Percentiles rank a stretch among this genome's conserved stretches.
phyloP scores from a whole-genome alignment of 2,329 filamentous ascomycete genomes.

The Passalora sequoiae region DNA sequence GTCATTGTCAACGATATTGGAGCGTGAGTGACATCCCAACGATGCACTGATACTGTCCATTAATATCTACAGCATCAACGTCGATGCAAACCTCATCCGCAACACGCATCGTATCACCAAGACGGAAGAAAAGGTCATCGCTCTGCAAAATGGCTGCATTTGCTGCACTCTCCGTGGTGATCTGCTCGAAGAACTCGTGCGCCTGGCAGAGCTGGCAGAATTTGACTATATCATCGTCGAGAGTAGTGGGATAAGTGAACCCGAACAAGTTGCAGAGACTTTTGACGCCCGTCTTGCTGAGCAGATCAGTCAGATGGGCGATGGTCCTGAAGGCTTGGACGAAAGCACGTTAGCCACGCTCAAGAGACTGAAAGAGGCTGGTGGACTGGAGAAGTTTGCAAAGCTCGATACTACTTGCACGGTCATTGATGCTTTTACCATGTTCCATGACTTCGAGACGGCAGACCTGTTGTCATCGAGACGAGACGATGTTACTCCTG shows the following conservation, averaged over 20 bases:
- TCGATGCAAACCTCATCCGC: constrained; percentile 31
- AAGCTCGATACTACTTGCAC: constrained; percentile 67
- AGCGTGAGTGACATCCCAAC: constrained; percentile 18
- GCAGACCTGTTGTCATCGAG: constrained; percentile 62
- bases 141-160: constrained; percentile 56
- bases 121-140: constrained; percentile 33
- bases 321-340: constrained; percentile 21
- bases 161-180: constrained; percentile 71
- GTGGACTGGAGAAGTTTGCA: constrained; percentile 62
- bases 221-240: constrained; percentile 71
- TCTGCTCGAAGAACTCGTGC: constrained; percentile 63
- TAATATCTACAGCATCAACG: constrained; percentile 24
- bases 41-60: not conserved
- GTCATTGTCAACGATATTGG: constrained; percentile 69
- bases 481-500: constrained; percentile 54
- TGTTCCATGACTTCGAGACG: constrained; percentile 68
- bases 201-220: constrained; percentile 55
- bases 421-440: constrained; percentile 67
- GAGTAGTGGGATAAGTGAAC: constrained; percentile 67
- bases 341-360: constrained; percentile 24
- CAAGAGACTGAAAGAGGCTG: constrained; percentile 42
- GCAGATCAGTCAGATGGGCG: constrained; percentile 30
- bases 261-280: constrained; percentile 68
- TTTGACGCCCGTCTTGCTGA: constrained; percentile 55
- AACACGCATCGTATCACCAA: constrained; percentile 30